A percentile compares a stretch with the other conserved stretches of the same genome.
These are phyloP conservation scores for Pistacia atlantica DNA, from an alignment of 345 rosid species.

Conservation along the genomic window DNA sequence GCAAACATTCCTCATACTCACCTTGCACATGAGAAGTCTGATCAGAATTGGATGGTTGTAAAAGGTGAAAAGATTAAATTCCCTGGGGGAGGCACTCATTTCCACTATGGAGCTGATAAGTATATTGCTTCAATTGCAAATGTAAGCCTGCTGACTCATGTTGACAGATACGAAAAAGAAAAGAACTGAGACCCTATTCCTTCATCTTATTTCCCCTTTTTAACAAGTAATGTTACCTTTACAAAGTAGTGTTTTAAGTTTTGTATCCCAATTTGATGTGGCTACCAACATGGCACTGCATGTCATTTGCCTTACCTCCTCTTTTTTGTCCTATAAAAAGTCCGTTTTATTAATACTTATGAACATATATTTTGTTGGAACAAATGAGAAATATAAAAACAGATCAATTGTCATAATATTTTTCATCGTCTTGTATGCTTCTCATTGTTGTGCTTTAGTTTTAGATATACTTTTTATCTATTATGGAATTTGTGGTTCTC, in stretches of 20 bases:
- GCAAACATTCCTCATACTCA: conserved; percentile 99
- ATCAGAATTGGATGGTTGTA: conserved; percentile 99
- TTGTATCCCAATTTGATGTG: neutral
- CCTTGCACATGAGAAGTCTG: conserved; percentile 97
- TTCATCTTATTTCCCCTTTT: conserved; percentile 5
- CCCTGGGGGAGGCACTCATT: conserved; percentile 99
- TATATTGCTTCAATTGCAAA: conserved; percentile 94
- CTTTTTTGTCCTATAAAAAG: too few species aligned
- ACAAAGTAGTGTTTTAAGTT: neutral
- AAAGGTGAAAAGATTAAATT: conserved; percentile 93
- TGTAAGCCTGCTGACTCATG: conserved; percentile 46
- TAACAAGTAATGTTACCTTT: neutral
- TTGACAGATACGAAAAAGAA: neutral
- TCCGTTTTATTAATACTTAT: too few species aligned
- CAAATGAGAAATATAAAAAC: too few species aligned
- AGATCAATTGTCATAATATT: too few species aligned
- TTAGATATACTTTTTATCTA: conserved; percentile 7
- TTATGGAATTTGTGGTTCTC: neutral
- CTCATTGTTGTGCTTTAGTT: conserved; percentile 1
- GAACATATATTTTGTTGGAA: too few species aligned
- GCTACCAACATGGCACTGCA: neutral
- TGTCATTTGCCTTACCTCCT: neutral
- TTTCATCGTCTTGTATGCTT: neutral
- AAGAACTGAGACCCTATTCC: conserved; percentile 1
- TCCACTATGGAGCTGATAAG: conserved; percentile 98